phyloP scores from a whole-genome alignment of 441 rosid genomes.

The Bocquillonia castaneifolia region DNA sequence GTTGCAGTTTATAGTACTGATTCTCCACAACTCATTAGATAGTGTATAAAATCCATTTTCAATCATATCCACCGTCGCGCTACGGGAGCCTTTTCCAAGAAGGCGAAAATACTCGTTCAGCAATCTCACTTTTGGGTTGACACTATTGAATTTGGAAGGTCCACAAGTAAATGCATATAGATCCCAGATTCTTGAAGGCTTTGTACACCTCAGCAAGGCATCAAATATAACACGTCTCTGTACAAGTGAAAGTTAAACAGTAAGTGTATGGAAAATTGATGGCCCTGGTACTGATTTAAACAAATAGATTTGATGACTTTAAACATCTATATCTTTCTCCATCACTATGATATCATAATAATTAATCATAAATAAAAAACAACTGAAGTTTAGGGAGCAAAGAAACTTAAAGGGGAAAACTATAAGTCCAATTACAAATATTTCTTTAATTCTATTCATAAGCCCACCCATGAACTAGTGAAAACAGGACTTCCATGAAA shows the following conservation, averaged over 20 bases:
- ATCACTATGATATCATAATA: neutral
- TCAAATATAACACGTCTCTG: conserved; percentile 81
- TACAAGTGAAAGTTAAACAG: conserved; percentile 15
- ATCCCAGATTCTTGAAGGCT: conserved; percentile 74
- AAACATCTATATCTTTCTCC: neutral
- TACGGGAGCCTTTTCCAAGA: conserved; percentile 52
- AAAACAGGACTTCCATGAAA: neutral
- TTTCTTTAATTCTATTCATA: neutral
- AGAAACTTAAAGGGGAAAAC: neutral
- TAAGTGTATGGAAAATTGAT: neutral
- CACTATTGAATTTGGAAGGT: conserved; percentile 57
- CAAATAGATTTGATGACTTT: neutral
- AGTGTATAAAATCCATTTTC: conserved; percentile 60
- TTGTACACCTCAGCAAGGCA: conserved; percentile 54
- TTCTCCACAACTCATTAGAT: conserved; percentile 88
- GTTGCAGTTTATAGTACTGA: conserved; percentile 60
- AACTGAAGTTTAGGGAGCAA: neutral
- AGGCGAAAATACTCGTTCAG: conserved; percentile 95
- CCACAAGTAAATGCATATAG: conserved; percentile 84
- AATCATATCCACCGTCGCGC: conserved; percentile 66
- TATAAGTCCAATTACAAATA: neutral
- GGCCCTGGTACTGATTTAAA: neutral
- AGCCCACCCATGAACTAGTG: conserved; percentile 3
- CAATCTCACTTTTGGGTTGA: conserved; percentile 76
- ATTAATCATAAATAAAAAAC: neutral